A percentile compares a stretch with the other conserved stretches of the same genome.
phyloP scores from a whole-genome alignment of 2,329 filamentous ascomycete species.

The Colletotrichum liaoningense region DNA sequence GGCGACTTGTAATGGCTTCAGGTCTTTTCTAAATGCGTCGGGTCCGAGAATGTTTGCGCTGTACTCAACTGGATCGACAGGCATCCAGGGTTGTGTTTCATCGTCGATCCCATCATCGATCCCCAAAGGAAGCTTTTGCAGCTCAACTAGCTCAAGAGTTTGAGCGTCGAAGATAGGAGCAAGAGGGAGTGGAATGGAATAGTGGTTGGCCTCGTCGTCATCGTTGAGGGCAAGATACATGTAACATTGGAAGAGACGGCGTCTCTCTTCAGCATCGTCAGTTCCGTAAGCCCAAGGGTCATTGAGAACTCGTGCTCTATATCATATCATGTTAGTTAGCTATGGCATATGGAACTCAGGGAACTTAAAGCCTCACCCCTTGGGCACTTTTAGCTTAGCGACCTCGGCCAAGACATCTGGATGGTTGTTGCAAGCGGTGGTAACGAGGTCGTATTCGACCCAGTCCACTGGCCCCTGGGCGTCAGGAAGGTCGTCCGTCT shows the following conservation, averaged over 20 bases:
- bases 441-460: background rate
- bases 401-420: background rate
- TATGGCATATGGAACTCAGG: background rate
- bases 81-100: background rate
- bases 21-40: conserved; percentile 46
- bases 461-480: background rate
- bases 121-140: background rate
- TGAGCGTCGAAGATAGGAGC: background rate
- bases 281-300: background rate
- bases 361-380: background rate
- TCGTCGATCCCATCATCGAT: background rate
- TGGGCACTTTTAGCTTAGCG: background rate
- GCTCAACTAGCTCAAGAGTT: background rate
- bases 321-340: background rate
- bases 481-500: background rate
- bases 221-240: background rate
- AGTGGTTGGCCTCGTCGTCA: background rate
- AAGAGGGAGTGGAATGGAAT: background rate
- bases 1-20: conserved; percentile 70
- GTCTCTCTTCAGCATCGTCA: background rate
- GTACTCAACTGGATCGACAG: background rate
- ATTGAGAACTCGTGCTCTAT: background rate
- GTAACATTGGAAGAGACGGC: background rate
- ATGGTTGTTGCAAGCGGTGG: background rate
- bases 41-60: background rate